A percentile compares a stretch with the other conserved stretches of the same genome.
Evolutionary conservation across 148 eudicot genomes (phyloP).

Genomic region (Selenicereus undatus): DNA sequence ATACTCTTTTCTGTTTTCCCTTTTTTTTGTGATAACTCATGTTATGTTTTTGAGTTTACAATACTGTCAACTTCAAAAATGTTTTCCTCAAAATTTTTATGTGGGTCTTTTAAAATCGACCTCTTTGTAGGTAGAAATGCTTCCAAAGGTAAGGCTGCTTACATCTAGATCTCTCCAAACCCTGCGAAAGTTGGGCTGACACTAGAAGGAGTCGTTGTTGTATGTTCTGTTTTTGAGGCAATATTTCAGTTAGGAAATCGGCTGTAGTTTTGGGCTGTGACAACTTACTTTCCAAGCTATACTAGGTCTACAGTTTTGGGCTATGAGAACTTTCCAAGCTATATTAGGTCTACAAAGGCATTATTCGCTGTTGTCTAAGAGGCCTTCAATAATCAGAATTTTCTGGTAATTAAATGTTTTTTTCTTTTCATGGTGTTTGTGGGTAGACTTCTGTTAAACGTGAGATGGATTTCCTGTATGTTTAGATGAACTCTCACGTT

Average conservation of each 20-base stretch:
- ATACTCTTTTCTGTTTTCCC: neutral
- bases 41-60: neutral
- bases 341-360: neutral
- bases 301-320: neutral
- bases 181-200: too few relatives aligned
- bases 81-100: too few relatives aligned
- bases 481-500: neutral
- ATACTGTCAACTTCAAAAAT: too few relatives aligned
- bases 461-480: neutral
- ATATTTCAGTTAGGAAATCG: neutral
- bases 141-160: too few relatives aligned
- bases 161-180: too few relatives aligned
- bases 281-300: neutral
- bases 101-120: too few relatives aligned
- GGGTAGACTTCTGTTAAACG: neutral
- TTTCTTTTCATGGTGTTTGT: neutral
- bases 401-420: neutral
- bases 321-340: neutral
- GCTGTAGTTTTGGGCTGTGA: neutral
- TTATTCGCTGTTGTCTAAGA: neutral
- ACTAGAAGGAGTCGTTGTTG: too few relatives aligned
- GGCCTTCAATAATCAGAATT: neutral
- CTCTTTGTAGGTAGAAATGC: too few relatives aligned
- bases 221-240: neutral
- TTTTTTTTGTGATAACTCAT: neutral